Evolutionary conservation across 2,329 filamentous ascomycete genomes (phyloP).

Genomic region (Metarhizium humberi): DNA sequence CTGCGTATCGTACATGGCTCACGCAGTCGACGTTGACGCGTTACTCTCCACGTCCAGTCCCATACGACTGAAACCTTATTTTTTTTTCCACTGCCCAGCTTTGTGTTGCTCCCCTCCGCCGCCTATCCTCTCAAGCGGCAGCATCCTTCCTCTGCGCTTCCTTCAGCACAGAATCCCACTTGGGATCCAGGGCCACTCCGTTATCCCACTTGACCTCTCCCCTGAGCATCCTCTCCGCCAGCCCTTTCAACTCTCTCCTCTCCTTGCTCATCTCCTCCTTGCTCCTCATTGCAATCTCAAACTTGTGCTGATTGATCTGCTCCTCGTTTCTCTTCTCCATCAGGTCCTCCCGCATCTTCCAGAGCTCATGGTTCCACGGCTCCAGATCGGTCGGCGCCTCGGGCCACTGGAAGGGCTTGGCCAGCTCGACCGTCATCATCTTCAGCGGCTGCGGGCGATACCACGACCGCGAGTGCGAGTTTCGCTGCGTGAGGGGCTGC

Average conservation of each 20-base stretch:
- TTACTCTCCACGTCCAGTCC: background rate
- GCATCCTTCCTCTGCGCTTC: constrained; percentile 14
- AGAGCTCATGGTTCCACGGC: constrained; percentile 56
- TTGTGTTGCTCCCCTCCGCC: background rate
- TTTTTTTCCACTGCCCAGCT: too few species aligned
- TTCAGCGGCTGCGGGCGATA: constrained; percentile 68
- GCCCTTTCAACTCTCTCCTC: constrained; percentile 43
- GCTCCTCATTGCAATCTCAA: constrained; percentile 30
- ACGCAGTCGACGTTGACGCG: background rate
- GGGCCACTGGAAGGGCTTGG: constrained; percentile 82
- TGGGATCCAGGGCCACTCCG: constrained; percentile 33
- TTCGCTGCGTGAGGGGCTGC: constrained; percentile 44
- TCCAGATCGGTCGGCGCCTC: constrained; percentile 51
- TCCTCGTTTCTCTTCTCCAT: constrained; percentile 30
- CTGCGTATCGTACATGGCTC: constrained; percentile 17
- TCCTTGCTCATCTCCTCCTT: constrained; percentile 30
- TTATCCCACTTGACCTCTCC: constrained; percentile 54
- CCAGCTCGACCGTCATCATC: constrained; percentile 91
- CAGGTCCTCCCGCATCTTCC: constrained; percentile 40
- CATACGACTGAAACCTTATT: too few species aligned
- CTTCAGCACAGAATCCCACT: constrained; percentile 30
- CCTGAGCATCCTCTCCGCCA: constrained; percentile 53
- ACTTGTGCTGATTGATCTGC: constrained; percentile 21
- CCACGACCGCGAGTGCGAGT: constrained; percentile 42
- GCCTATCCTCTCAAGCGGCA: background rate